Percentiles rank a stretch among this genome's conserved stretches.
phyloP scores from a whole-genome alignment of 2,329 filamentous ascomycete species.

The Phialophora macrospora region DNA sequence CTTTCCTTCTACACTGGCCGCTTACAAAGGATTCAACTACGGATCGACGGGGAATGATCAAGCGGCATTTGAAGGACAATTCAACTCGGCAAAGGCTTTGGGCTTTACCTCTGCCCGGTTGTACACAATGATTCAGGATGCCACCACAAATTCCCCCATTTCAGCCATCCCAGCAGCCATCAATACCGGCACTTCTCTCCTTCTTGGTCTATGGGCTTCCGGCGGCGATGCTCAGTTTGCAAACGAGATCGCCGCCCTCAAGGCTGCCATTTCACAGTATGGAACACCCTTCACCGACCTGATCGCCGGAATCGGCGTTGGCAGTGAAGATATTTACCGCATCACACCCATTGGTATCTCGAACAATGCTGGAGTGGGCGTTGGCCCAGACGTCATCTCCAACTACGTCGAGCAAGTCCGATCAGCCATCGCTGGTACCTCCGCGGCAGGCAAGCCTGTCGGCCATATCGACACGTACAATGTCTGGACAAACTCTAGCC shows the following conservation, averaged over 20 bases:
- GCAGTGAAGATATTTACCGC: constrained; percentile 85
- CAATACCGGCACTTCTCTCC: constrained; percentile 73
- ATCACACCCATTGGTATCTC: constrained; percentile 71
- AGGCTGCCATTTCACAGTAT: constrained; percentile 70
- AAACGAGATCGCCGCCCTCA: constrained; percentile 76
- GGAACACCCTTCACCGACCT: constrained; percentile 67
- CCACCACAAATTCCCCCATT: constrained; percentile 67
- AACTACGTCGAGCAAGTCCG: constrained; percentile 73
- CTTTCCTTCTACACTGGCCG: constrained; percentile 39
- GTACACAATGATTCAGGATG: constrained; percentile 69
- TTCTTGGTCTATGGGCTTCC: constrained; percentile 85
- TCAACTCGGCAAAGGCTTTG: constrained; percentile 53
- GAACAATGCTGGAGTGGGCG: constrained; percentile 67
- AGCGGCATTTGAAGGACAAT: constrained; percentile 52
- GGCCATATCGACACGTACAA: constrained; percentile 94
- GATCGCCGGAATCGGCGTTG: constrained; percentile 82
- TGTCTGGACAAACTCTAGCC: constrained; percentile 76
- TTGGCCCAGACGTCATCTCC: constrained; percentile 65
- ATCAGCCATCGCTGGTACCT: constrained; percentile 65
- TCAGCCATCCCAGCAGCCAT: constrained; percentile 82
- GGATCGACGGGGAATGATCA: constrained; percentile 50
- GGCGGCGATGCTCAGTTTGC: constrained; percentile 66
- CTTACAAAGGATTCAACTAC: constrained; percentile 56
- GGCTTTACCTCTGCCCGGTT: constrained; percentile 55
- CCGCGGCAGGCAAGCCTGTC: constrained; percentile 62